Evolutionary conservation across 371 early-diverging fungal species (phyloP), one percentile per base, ranked within the genome.

Genomic region (Mucor lusitanicus): DNA sequence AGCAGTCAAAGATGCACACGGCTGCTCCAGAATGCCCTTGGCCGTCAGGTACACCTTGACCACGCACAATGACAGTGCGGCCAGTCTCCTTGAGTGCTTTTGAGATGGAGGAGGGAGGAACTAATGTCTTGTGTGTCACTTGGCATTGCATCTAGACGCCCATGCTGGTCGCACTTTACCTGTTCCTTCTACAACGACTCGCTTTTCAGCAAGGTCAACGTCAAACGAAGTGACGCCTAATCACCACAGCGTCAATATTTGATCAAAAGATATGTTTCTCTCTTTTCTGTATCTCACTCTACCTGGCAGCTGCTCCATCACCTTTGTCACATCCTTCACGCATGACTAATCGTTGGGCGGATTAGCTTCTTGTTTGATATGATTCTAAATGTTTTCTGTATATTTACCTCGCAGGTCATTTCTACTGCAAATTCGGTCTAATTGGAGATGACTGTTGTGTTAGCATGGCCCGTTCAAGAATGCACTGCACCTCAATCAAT

Each of bases 1-100:
- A 83, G 44, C 80, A 84, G 50, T 96, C 95, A 65, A 96, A 90
- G 25, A 96, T 95, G 65, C 94, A 93, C 4, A 95, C 96, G 12
- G 95, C 96, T 2, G 95, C 95, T 25, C 93, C 93, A 19, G 88
- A 79, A 55, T 78, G 74, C 1, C 73, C 75, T 61, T 74, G 81
- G 60, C 87, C 90, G 61, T 87, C 80, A 15, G 85, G 79, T n/a
- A 87, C 85, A 7, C 93, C 92, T 58, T 89, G 85, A 25, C 94
- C 94, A 57, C 93, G 90, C 1, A 94, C 86, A 60, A 93, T 87
- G 0, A 89, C 91, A 0, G 85, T 84, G 59, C 90, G 85, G 1
- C 94, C 94, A 6, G 90, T 87, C 8, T 79, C 76, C 65, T 89
- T 89, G 42, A 93, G 72, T 30, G 83, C 77, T 6, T 78, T 76